Base-by-base conservation (phyloP, 177 flowering plant genomes). In the Tripterygium wilfordii region DNA sequence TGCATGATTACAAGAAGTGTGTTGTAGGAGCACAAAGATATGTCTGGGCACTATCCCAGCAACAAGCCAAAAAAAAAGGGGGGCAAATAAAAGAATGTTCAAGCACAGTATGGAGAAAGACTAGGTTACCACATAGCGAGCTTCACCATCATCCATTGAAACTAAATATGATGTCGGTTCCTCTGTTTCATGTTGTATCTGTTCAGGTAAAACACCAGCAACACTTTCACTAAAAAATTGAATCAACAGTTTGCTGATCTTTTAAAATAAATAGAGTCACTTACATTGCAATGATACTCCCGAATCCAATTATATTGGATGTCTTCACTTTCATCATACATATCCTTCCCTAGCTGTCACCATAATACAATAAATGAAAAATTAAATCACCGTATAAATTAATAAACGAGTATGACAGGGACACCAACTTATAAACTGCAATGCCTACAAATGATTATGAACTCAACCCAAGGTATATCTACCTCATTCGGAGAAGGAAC, bases 261-360 rank as follows among this genome's bases (percentile, higher is more conserved):
- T n/a, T n/a, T n/a, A n/a, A n/a, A n/a, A n/a, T n/a, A n/a, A n/a
- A n/a, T n/a, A n/a, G n/a, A 18, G 8, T 46, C 43, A 80, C 98
- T 29, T 85, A 92, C 96, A 78, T 88, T 94, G 83, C 85, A 89
- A 26, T 84, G 79, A 56, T 89, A 92, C 57, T 88, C 98, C 27
- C 98, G 85, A 43, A 92, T 63, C 98, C 96, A 92, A 23, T 87
- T 55, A 64, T 69, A 89, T 12, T 76, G 58, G 41, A 82, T 38
- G 27, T 88, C 98, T 59, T 83, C 96, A 42, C 57, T 56, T 59
- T 86, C 91, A 70, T 92, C 96, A 53, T 70, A 68, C 18, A 82
- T 65, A 57, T 92, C 91, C 71, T 92, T 88, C 14, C 81, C 69
- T 10, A 88, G 49, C 98, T 91, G 85, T 50, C 64, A 69, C 36